These are phyloP conservation scores for Stemphylium vesicarium DNA, from an alignment of 2,329 filamentous ascomycete species.

Conservation along the genomic window DNA sequence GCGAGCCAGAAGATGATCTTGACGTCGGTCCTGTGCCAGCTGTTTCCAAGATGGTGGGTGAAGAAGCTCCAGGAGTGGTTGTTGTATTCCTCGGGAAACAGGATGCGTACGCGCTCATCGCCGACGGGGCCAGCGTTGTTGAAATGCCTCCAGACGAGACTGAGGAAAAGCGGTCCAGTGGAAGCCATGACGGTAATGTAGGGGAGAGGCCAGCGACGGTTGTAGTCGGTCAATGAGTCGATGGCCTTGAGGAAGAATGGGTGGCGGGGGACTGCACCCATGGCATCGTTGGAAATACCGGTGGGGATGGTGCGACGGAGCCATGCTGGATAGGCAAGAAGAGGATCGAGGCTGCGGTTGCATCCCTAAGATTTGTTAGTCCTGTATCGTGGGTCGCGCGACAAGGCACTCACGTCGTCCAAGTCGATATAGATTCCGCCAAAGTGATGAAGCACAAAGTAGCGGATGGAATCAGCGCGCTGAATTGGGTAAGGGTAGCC, in stretches of 20 bases:
- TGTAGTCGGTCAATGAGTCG: slow-evolving; percentile 69
- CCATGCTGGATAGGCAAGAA: slow-evolving; percentile 73
- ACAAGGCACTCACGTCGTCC: slow-evolving; percentile 63
- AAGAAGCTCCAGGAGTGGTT: slow-evolving; percentile 75
- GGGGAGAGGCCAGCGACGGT: slow-evolving; percentile 70
- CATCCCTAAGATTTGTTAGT: slow-evolving; percentile 61
- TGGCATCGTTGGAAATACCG: slow-evolving; percentile 81
- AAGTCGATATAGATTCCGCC: slow-evolving; percentile 84
- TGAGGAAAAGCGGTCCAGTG: slow-evolving; percentile 77
- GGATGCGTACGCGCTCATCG: slow-evolving; percentile 66
- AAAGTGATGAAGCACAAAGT: slow-evolving; percentile 78
- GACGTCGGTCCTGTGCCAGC: slow-evolving; percentile 70
- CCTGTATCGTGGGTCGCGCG: neutral
- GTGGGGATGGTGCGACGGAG: slow-evolving; percentile 75
- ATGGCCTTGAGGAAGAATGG: slow-evolving; percentile 77
- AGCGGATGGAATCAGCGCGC: slow-evolving; percentile 77
- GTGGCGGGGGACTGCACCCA: slow-evolving; percentile 75
- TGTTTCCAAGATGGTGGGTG: slow-evolving; percentile 68
- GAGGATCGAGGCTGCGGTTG: slow-evolving; percentile 70
- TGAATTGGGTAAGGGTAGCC: slow-evolving; percentile 77
- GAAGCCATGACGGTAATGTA: slow-evolving; percentile 84
- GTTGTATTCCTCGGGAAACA: slow-evolving; percentile 75
- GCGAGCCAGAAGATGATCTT: slow-evolving; percentile 70
- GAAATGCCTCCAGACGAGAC: slow-evolving; percentile 77
- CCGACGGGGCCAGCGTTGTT: slow-evolving; percentile 58